Percentiles rank a stretch among this genome's conserved stretches.
phyloP scores from a whole-genome alignment of 306 rosid genomes.

The Malus orientalis region DNA sequence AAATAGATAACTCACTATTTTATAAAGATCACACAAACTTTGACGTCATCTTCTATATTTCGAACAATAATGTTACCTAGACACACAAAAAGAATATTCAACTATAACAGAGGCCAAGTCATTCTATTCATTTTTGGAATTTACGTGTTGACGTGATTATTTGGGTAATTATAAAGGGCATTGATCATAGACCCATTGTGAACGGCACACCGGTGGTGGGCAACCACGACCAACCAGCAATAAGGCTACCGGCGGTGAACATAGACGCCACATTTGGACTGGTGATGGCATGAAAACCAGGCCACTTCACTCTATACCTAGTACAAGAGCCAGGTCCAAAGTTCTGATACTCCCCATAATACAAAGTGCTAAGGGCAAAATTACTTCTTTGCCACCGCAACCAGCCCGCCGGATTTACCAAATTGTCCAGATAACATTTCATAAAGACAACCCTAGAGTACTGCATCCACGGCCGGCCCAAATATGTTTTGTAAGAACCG shows the following conservation, averaged over 20 bases:
- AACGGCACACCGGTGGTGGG: constrained; percentile 78
- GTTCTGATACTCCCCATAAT: constrained; percentile 55
- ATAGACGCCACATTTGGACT: constrained; percentile 36
- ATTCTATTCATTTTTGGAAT: no score
- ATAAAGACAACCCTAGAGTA: constrained; percentile 57
- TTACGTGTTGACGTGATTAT: no score
- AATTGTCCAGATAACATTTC: constrained; percentile 41
- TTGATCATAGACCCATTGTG: constrained; percentile 40
- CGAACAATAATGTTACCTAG: no score
- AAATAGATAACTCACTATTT: no score
- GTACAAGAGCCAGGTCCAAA: constrained; percentile 64
- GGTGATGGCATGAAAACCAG: constrained; percentile 48
- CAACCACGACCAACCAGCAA: constrained; percentile 76
- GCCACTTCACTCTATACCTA: constrained; percentile 47
- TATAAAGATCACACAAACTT: no score
- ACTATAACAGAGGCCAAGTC: no score
- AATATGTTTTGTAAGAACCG: constrained; percentile 26
- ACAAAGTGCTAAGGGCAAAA: constrained; percentile 45
- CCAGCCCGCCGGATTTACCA: constrained; percentile 77
- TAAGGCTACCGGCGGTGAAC: constrained; percentile 51
- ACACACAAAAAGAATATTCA: no score
- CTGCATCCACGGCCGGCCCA: constrained; percentile 83
- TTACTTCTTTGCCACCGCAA: constrained; percentile 39
- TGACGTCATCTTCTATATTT: no score
- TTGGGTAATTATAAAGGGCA: not conserved